Base-by-base conservation (phyloP, 768 basidiomycete genomes). In the Hygrocybe punicea region DNA sequence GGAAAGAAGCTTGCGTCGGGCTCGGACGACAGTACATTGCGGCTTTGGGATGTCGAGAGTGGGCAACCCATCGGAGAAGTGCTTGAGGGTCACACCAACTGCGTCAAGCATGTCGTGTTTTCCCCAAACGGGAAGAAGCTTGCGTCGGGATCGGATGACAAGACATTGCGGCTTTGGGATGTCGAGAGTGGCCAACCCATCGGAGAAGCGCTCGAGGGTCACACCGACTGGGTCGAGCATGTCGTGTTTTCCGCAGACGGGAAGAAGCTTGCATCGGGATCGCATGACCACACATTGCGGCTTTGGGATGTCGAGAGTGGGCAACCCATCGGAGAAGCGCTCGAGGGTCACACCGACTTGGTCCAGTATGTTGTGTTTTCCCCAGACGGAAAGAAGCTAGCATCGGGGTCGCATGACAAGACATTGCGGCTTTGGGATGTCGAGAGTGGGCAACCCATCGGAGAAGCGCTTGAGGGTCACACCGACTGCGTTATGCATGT, bases 61-160 rank as follows among this genome's bases (percentile, higher is more conserved):
- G 29, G 29, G 29, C 29, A 29, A 29, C 29, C 29, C 4, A 57
- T 63, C 11, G 62, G 62, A n/a, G 65, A 53, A 21, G 63, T 64
- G 2, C 59, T 70, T 29, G 42, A 46, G 0, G 58, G 63, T 2
- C 55, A 35, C 37, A 57, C 55, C 19, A 34, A 58, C 4, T 36
- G 45, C 16, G 57, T 71, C 39, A 60, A 50, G 8, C 45, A 24
- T 51, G 58, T 73, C 3, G 54, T 37, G n/a, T 73, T 73, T 48
- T 72, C 71, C 13, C 64, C 68, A 5, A 42, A 71, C 52, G 59
- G 75, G 3, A 69, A 67, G 37, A 67, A 73, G 50, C 63, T 83
- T 33, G 61, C 55, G 5, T 40, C 57, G 55, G 57, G 34, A n/a
- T 53, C 56, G 9, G 17, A 25, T 35, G 56, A 57, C 39, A 42